Evolutionary conservation across 2,329 filamentous ascomycete species (phyloP).

Genomic region (Thyridium curvatum): DNA sequence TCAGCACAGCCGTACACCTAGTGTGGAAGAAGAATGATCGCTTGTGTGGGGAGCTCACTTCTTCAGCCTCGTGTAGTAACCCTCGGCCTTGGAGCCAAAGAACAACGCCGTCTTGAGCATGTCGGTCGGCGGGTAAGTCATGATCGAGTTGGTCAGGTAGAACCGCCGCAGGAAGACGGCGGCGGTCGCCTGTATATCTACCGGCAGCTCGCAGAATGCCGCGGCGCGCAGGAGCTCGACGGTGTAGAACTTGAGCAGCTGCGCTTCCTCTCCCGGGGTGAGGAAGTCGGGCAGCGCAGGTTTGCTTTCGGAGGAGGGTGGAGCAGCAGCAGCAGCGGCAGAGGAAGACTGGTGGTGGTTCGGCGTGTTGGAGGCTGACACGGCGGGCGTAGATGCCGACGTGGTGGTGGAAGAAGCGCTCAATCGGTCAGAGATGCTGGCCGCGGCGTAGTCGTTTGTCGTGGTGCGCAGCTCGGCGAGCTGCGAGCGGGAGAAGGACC

Average conservation of each 20-base stretch:
- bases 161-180: slow-evolving; percentile 89
- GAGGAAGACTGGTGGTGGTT: slow-evolving; percentile 17
- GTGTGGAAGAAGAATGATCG: background rate
- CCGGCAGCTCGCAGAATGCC: slow-evolving; percentile 44
- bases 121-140: slow-evolving; percentile 90
- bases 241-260: slow-evolving; percentile 73
- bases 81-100: slow-evolving; percentile 89
- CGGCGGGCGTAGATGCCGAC: slow-evolving; percentile 21
- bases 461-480: slow-evolving; percentile 66
- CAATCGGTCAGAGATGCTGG: slow-evolving; percentile 53
- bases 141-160: slow-evolving; percentile 90
- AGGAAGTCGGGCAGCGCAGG: slow-evolving; percentile 66
- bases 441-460: slow-evolving; percentile 69
- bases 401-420: slow-evolving; percentile 47
- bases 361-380: slow-evolving; percentile 23
- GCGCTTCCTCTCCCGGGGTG: slow-evolving; percentile 75
- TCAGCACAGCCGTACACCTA: background rate
- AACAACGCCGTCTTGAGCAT: slow-evolving; percentile 88
- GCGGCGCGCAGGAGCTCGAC: slow-evolving; percentile 51
- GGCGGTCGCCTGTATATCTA: slow-evolving; percentile 62
- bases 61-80: slow-evolving; percentile 60
- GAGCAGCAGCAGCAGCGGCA: slow-evolving; percentile 1
- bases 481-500: slow-evolving; percentile 78
- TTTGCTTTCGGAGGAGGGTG: slow-evolving; percentile 16
- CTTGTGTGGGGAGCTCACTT: slow-evolving; percentile 21